Percentiles rank a stretch among this genome's conserved stretches.
Conservation (phyloP, 306 rosid genomes). For the Calophaca sinica region DNA sequence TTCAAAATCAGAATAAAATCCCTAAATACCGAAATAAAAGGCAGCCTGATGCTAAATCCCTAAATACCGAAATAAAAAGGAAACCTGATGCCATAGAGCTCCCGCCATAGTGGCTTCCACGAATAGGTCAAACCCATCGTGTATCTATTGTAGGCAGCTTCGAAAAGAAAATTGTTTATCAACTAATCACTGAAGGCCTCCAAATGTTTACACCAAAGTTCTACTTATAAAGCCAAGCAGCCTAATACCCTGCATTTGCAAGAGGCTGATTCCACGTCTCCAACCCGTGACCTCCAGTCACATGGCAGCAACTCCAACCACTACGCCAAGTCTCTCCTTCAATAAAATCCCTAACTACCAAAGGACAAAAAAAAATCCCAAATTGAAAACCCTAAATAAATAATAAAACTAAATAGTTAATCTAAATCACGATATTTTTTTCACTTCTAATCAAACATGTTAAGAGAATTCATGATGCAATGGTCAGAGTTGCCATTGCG, state of each 20-base stretch:
- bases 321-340: constrained; percentile 2
- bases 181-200: too few species aligned
- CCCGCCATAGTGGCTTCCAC: neutral
- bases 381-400: neutral
- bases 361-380: constrained; percentile 26
- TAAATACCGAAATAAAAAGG: too few species aligned
- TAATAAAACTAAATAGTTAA: constrained; percentile 12
- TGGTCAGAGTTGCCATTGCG: neutral
- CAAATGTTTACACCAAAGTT: too few species aligned
- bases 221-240: too few species aligned
- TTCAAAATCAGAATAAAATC: neutral
- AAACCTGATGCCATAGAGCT: constrained; percentile 2
- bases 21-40: neutral
- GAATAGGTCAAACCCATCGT: neutral
- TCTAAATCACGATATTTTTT: neutral
- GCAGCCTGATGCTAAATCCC: neutral
- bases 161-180: too few species aligned
- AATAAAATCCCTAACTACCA: constrained; percentile 26
- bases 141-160: neutral
- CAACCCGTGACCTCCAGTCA: constrained; percentile 2
- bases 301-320: constrained; percentile 17
- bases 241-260: constrained; percentile 20
- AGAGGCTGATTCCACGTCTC: constrained; percentile 3
- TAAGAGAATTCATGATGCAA: constrained; percentile 7
- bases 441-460: neutral